These are phyloP conservation scores for Kluyveromyces sp. DNA, from an alignment of 1,139 yeast genomes.

Conservation along the genomic window DNA sequence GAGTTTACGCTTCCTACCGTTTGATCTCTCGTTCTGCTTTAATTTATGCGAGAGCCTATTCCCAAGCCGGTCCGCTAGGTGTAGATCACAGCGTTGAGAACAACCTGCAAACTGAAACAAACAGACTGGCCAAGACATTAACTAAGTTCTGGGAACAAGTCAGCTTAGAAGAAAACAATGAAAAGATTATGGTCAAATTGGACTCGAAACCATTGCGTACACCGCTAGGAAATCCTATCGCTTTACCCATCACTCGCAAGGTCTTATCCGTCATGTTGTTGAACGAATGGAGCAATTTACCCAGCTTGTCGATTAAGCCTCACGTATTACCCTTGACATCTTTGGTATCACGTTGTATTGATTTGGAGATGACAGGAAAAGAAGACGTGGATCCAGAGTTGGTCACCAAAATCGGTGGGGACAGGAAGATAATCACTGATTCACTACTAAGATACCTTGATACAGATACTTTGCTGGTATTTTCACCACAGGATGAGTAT, in stretches of 20 bases:
- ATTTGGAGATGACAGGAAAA: slow-evolving; percentile 37
- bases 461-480: slow-evolving; percentile 85
- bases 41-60: slow-evolving; percentile 3
- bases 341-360: slow-evolving; percentile 78
- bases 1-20: background rate
- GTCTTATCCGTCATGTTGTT: slow-evolving; percentile 67
- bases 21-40: background rate
- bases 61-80: slow-evolving; percentile 27
- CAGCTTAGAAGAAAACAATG: slow-evolving; percentile 35
- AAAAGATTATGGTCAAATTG: slow-evolving; percentile 48
- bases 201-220: slow-evolving; percentile 77
- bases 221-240: slow-evolving; percentile 67
- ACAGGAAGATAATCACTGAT: slow-evolving; percentile 45
- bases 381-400: slow-evolving; percentile 39
- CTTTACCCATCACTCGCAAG: slow-evolving; percentile 54
- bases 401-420: slow-evolving; percentile 51
- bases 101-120: slow-evolving; percentile 55
- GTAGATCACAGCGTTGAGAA: slow-evolving; percentile 43
- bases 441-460: slow-evolving; percentile 74
- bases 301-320: slow-evolving; percentile 66
- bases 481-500: slow-evolving; percentile 75
- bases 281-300: slow-evolving; percentile 82
- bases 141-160: slow-evolving; percentile 84
- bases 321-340: slow-evolving; percentile 84
- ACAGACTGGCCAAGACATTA: slow-evolving; percentile 62